phyloP scores from a whole-genome alignment of 495 filamentous ascomycete species.

The Hyaloscypha variabilis region DNA sequence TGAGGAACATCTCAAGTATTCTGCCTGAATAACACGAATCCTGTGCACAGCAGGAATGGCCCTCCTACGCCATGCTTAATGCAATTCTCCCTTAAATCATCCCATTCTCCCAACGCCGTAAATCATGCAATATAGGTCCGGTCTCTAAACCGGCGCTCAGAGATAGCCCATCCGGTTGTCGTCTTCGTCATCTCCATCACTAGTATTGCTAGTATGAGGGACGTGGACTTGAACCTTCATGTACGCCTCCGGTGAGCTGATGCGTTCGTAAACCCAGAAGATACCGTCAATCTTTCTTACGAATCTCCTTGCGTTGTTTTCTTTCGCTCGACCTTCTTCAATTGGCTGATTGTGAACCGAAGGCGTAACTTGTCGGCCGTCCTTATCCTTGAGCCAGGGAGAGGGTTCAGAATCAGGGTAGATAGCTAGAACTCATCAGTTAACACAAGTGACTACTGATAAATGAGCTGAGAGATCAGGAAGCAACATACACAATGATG shows the following conservation, averaged over 20 bases:
- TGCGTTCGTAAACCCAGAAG: background rate
- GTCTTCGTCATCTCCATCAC: slow-evolving; percentile 1
- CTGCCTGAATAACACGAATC: background rate
- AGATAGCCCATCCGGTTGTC: background rate
- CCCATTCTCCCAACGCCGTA: background rate
- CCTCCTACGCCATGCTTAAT: background rate
- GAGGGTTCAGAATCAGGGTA: background rate
- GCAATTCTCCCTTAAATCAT: background rate
- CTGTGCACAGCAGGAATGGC: background rate
- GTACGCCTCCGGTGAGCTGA: background rate
- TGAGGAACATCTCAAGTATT: background rate
- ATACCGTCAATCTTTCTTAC: slow-evolving; percentile 5
- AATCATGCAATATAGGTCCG: background rate
- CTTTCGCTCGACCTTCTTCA: slow-evolving; percentile 20
- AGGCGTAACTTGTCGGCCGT: slow-evolving; percentile 25
- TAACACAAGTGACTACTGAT: background rate
- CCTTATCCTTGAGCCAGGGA: slow-evolving; percentile 17
- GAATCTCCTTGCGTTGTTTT: slow-evolving; percentile 22
- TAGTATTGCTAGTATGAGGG: background rate
- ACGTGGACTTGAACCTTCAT: background rate
- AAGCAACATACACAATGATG: slow-evolving; percentile 49
- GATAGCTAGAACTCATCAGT: slow-evolving; percentile 8
- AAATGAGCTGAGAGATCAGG: background rate
- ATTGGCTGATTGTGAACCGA: slow-evolving; percentile 22
- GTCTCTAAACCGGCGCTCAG: background rate